phyloP scores from a whole-genome alignment of 2,329 filamentous ascomycete genomes.

The Aspergillus fijiensis region DNA sequence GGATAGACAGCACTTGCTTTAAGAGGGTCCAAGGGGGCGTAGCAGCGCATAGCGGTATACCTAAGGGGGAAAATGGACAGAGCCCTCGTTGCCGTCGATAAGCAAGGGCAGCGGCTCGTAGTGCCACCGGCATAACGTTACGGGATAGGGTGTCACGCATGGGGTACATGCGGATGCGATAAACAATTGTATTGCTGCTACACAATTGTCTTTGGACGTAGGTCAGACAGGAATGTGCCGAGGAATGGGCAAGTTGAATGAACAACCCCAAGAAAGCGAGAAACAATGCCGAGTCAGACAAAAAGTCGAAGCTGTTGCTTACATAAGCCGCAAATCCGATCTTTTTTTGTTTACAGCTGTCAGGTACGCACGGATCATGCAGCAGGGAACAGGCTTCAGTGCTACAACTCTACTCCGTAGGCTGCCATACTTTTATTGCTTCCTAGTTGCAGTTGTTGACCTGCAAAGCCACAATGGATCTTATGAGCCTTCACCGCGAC shows the following conservation, averaged over 20 bases:
- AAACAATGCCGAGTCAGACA: not conserved
- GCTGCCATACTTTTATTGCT: not conserved
- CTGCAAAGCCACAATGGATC: too few species aligned
- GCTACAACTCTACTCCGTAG: not conserved
- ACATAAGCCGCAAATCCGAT: not conserved
- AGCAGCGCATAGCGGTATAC: not conserved
- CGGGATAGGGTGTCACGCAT: not conserved
- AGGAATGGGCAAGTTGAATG: not conserved
- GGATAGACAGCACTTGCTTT: not conserved
- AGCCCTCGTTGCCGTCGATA: not conserved
- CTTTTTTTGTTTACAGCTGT: not conserved
- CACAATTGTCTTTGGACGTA: not conserved
- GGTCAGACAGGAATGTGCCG: not conserved
- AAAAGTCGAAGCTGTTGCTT: not conserved
- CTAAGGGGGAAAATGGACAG: not conserved
- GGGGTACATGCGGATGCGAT: not conserved
- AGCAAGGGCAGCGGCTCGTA: not conserved
- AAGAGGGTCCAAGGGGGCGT: not conserved
- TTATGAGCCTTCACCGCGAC: too few species aligned
- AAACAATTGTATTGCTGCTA: not conserved
- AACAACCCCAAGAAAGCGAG: not conserved
- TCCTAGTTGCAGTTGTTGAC: not conserved
- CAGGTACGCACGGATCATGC: not conserved
- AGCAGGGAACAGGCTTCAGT: not conserved
- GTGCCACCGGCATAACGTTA: not conserved